phyloP scores from a whole-genome alignment of 2,329 filamentous ascomycete genomes.

The Aspergillus unguis region DNA sequence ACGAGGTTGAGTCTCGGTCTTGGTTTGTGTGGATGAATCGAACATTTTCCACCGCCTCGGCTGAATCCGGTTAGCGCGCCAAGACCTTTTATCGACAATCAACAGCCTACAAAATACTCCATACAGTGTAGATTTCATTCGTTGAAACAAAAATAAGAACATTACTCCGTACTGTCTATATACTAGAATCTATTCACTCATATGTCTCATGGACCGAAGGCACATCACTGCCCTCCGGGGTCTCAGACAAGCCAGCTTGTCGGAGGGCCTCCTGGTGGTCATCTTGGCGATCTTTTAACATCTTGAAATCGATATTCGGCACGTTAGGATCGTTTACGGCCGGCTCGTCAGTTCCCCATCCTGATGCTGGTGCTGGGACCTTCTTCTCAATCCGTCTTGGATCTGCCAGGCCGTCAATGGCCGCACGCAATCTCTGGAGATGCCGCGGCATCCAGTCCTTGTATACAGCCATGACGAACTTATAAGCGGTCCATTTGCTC shows the following conservation, averaged over 20 bases:
- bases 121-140: background rate
- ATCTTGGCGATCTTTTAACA: background rate
- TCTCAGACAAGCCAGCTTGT: background rate
- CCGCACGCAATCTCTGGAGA: background rate
- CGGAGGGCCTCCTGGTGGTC: background rate
- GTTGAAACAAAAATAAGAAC: background rate
- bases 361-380: background rate
- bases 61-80: constrained; percentile 26
- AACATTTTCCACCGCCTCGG: constrained; percentile 28
- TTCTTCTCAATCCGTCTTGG: background rate
- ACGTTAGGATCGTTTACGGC: background rate
- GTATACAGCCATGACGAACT: constrained; percentile 7
- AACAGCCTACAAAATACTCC: background rate
- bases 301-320: background rate
- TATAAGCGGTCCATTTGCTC: constrained; percentile 5
- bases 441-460: constrained; percentile 3
- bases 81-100: constrained; percentile 14
- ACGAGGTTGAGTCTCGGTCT: constrained; percentile 17
- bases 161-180: no score
- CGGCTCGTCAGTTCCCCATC: background rate
- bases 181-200: no score
- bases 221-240: background rate
- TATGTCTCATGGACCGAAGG: background rate
- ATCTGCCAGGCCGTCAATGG: constrained; percentile 1
- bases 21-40: constrained; percentile 35